Percentiles rank a stretch among this genome's conserved stretches.
These are phyloP conservation scores for Globisporangium takayamanum DNA, from an alignment of 352 stramenopile genomes.

Conservation along the genomic window DNA sequence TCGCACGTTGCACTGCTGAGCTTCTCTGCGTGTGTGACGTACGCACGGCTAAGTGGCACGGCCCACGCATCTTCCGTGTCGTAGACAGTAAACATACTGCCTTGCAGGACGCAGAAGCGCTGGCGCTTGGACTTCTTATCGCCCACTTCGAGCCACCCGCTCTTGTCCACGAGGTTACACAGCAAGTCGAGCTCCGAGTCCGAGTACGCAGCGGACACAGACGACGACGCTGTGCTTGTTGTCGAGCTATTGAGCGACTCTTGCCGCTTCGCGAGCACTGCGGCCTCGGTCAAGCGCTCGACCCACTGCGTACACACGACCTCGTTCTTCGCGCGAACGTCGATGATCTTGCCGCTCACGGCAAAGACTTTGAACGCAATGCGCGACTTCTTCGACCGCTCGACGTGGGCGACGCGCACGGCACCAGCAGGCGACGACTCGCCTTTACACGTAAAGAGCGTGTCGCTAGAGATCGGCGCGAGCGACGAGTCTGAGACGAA, in stretches of 20 bases:
- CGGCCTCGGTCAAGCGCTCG: slow-evolving; percentile 60
- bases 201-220: slow-evolving; percentile 52
- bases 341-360: slow-evolving; percentile 79
- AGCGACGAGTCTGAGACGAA: slow-evolving; percentile 59
- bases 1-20: slow-evolving; percentile 48
- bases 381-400: slow-evolving; percentile 64
- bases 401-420: slow-evolving; percentile 70
- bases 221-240: slow-evolving; percentile 65
- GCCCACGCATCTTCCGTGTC: slow-evolving; percentile 78
- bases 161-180: slow-evolving; percentile 75
- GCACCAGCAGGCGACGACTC: slow-evolving; percentile 61
- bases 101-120: slow-evolving; percentile 74
- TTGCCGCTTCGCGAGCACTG: slow-evolving; percentile 63
- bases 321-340: slow-evolving; percentile 76
- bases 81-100: slow-evolving; percentile 79
- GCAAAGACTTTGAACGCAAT: slow-evolving; percentile 83
- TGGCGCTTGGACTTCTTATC: slow-evolving; percentile 71
- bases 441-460: slow-evolving; percentile 64
- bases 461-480: slow-evolving; percentile 51
- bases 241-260: slow-evolving; percentile 70
- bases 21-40: slow-evolving; percentile 66
- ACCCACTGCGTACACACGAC: slow-evolving; percentile 68
- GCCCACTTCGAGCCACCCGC: slow-evolving; percentile 67
- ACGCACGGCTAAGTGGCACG: slow-evolving; percentile 65
- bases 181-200: slow-evolving; percentile 66